A percentile compares a stretch with the other conserved stretches of the same genome.
These are phyloP conservation scores for Senna siamea DNA, from an alignment of 306 rosid species.

Conservation along the genomic window DNA sequence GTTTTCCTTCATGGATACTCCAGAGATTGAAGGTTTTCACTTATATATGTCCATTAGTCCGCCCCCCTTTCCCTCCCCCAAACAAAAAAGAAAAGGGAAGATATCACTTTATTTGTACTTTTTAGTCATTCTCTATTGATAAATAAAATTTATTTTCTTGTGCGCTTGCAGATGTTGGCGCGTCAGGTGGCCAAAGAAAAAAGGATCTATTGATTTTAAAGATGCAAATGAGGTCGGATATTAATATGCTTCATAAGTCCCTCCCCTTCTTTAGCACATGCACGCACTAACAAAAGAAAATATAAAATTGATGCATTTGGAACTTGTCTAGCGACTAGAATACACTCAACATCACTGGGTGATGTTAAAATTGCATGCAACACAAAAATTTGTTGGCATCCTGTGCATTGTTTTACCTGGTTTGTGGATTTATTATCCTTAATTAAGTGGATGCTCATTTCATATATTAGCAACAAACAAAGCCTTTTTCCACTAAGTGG, in stretches of 20 bases:
- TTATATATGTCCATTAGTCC: no score
- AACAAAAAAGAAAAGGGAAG: no score
- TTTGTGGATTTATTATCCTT: constrained; percentile 29
- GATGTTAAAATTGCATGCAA: constrained; percentile 23
- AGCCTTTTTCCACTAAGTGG: no score
- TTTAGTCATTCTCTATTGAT: constrained; percentile 27
- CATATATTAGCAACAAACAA: no score
- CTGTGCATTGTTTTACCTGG: no score
- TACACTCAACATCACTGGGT: constrained; percentile 12
- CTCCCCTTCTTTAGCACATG: neutral
- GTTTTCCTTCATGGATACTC: no score
- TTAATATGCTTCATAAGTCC: constrained; percentile 25
- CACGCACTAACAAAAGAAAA: neutral
- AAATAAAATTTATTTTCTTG: constrained; percentile 13
- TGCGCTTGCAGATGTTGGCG: constrained; percentile 85
- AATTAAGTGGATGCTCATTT: neutral
- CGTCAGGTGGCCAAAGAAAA: constrained; percentile 87
- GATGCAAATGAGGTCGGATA: constrained; percentile 92
- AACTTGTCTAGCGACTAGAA: constrained; percentile 14
- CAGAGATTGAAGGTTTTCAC: no score
- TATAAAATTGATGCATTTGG: constrained; percentile 1
- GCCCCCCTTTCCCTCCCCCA: no score
- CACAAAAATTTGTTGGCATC: constrained; percentile 11
- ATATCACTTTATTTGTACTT: neutral
- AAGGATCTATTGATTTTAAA: constrained; percentile 58